Percentiles rank a stretch among this genome's conserved stretches.
Evolutionary conservation across 495 filamentous ascomycete genomes (phyloP).

Genomic region (Xanthoparmelia taractica): DNA sequence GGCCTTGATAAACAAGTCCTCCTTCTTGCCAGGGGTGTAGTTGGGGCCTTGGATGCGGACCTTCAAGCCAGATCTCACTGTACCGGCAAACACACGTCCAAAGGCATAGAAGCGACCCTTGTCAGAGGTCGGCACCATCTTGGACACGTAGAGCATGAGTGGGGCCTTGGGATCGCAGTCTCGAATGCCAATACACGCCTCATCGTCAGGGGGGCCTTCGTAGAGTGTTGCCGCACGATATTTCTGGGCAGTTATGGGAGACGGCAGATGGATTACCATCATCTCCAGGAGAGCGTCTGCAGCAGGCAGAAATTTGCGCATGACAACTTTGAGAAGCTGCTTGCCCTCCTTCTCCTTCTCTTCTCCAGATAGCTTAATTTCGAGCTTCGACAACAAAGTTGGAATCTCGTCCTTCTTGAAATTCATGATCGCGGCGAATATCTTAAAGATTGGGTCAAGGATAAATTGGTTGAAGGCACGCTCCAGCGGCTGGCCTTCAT

Average conservation of each 20-base stretch:
- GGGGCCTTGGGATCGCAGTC: slow-evolving; percentile 96
- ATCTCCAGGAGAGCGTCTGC: slow-evolving; percentile 98
- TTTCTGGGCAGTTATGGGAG: slow-evolving; percentile 89
- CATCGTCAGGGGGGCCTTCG: slow-evolving; percentile 91
- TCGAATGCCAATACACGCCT: slow-evolving; percentile 87
- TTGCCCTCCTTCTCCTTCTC: slow-evolving; percentile 97
- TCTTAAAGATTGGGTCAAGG: slow-evolving; percentile 97
- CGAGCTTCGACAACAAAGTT: slow-evolving; percentile 79
- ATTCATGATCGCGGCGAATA: slow-evolving; percentile 93
- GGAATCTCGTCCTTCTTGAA: slow-evolving; percentile 92
- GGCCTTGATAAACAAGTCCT: slow-evolving; percentile 98
- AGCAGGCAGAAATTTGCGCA: slow-evolving; percentile 96
- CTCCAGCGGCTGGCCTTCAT: slow-evolving; percentile 83
- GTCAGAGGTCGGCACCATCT: slow-evolving; percentile 99
- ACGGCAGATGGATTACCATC: slow-evolving; percentile 99
- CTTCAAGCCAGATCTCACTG: slow-evolving; percentile 93
- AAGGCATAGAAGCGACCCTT: slow-evolving; percentile 99
- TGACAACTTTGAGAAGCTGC: slow-evolving; percentile 90
- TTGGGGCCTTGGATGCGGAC: slow-evolving; percentile 99
- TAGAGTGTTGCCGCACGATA: slow-evolving; percentile 99
- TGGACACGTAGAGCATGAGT: slow-evolving; percentile 99
- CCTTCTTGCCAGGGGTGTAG: slow-evolving; percentile 96
- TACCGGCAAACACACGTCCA: slow-evolving; percentile 99
- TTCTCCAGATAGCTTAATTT: slow-evolving; percentile 75
- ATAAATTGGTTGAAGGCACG: slow-evolving; percentile 99